Evolutionary conservation across 2,329 filamentous ascomycete genomes (phyloP), one percentile per base, ranked within the genome.

Genomic region (Epichloe sylvatica): DNA sequence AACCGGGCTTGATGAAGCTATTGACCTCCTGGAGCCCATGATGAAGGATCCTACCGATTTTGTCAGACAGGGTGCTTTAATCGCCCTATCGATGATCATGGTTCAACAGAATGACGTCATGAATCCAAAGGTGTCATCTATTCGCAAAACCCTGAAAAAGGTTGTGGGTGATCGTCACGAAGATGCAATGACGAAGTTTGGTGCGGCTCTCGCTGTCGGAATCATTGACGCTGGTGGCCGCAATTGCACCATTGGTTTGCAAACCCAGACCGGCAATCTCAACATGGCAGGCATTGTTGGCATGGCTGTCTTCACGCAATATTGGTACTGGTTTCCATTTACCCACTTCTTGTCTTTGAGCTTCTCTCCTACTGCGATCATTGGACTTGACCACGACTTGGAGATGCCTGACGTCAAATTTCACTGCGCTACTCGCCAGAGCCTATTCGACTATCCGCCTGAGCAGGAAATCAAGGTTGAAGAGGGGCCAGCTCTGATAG

Each of bases 261-360:
- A 98, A 67, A 98, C 92, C 1, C 92, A 95, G 69, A 96, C 91
- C 0, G 94, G 94, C 55, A 98, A 96, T 64, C 80, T 98, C 57
- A 97, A 98, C 74, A 96, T 98, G 90, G 82, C 90, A 17, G 94
- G 88, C 53, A 94, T 98, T 57, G 90, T 98, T 17, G 94, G 92
- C 57, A 95, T 95, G 82, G 91, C 89, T 30, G 86, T 98, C 49
- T 98, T 98, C 70, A 94, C 90, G 8, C 92, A 98, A 66, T 98
- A 98, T 73, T 98, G 92, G 92, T 98, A 98, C 73, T 98, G 92
- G 92, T 98, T 98, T 79, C 92, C 92, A 52, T 84, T 97, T 60
- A 94, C 92, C 33, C 92, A 98, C 69, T 98, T 98, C 80, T 68
- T 98, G 51, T 94, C 91, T 0, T 76, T 98, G 53, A 90, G 88